Base-by-base conservation (phyloP, 768 basidiomycete species). In the Lactarius quietus region DNA sequence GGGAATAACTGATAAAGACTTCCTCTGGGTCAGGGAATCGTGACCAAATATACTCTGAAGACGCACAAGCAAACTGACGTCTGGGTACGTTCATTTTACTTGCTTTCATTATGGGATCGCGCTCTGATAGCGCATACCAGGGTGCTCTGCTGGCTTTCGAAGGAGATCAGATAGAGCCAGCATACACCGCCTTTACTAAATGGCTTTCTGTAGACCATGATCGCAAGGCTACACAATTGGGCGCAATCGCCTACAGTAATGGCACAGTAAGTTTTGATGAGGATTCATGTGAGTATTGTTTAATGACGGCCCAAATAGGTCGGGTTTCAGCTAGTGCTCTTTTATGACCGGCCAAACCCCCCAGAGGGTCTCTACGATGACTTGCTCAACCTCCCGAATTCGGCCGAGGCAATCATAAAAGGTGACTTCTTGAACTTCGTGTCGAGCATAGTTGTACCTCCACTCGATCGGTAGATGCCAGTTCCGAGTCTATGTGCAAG, bases 261-360 rank as follows among this genome's bases (percentile, higher is more conserved):
- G 56, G 36, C 23, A 17, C 12, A 5, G 56, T 57, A 20, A 15
- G 43, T 76, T 69, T 35, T 38, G 7, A n/a, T 33, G 53, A 26
- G 43, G 26, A 43, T 58, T 29, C 55, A 71, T 15, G 23, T 51
- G 1, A 29, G 6, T 23, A 10, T 20, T 17, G 18, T 29, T 33
- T 35, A 43, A 15, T 23, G 39, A 28, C 26, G n/a, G 45, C 15
- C 5, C 58, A 86, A 85, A 85, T 84, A 6, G 86, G 86, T 1
- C n/a, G 35, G 79, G 1, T 78, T 86, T 33, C 31, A 66, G 62
- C 72, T 75, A 9, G 60, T 84, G 3, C 59, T 88, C 28, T 89
- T 88, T 73, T 88, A 89, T 68, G 83, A 88, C 69, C 82, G 68
- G 0, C 85, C 86, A 17, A 76, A 72, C 0, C 79, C 79, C 1